Conservation (phyloP, 2,329 filamentous ascomycete genomes). For the Alternaria arborescens region DNA sequence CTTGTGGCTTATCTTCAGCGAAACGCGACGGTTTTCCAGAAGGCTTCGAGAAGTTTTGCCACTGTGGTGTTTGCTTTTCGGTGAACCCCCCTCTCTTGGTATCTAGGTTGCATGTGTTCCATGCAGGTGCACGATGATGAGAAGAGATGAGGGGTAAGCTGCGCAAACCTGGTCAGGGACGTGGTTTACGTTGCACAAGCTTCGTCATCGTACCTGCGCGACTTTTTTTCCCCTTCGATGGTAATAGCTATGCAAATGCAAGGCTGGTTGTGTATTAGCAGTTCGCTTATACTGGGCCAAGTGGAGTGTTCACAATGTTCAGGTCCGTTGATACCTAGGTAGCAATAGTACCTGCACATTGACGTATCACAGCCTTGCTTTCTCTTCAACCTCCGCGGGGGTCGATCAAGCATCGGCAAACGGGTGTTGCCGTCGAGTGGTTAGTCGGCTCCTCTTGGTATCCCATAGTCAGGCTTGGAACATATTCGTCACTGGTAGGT, state of each 20-base stretch:
- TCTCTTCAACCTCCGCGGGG: not conserved
- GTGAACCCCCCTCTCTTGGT: not conserved
- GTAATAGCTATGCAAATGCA: conserved; percentile 1
- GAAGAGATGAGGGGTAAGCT: conserved; percentile 3
- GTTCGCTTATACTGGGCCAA: not conserved
- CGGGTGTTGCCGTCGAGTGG: conserved; percentile 5
- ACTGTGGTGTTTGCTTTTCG: conserved; percentile 2
- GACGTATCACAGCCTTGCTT: not conserved
- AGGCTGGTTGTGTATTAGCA: not conserved
- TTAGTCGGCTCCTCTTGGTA: conserved; percentile 1
- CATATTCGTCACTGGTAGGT: not conserved
- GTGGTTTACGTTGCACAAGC: not conserved
- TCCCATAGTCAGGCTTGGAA: not conserved
- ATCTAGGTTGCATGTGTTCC: not conserved
- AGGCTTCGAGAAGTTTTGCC: conserved; percentile 14
- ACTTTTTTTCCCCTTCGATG: not conserved
- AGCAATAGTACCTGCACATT: not conserved
- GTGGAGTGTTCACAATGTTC: not conserved
- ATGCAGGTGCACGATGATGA: conserved; percentile 3
- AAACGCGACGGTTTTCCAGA: conserved; percentile 4
- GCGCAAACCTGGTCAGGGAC: not conserved
- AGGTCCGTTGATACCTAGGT: not conserved
- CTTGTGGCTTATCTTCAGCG: not conserved
- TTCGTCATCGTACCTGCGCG: conserved; percentile 4
- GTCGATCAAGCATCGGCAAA: not conserved